Evolutionary conservation across 331 rosid species (phyloP).

Genomic region (Rosa hybrid): DNA sequence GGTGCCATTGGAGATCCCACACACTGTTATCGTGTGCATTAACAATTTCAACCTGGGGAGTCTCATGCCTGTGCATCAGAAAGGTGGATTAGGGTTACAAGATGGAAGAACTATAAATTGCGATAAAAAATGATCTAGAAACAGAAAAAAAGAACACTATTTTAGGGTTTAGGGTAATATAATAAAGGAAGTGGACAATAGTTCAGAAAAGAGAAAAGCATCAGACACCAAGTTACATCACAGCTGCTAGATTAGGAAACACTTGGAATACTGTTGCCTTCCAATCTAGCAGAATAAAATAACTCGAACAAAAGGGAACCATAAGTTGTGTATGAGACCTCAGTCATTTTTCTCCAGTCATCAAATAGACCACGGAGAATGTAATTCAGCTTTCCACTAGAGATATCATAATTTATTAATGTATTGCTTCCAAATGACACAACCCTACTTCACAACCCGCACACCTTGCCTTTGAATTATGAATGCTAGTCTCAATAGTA

Average conservation of each 20-base stretch:
- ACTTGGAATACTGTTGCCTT: neutral
- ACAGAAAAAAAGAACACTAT: neutral
- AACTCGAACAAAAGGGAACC: conserved; percentile 2
- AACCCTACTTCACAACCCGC: neutral
- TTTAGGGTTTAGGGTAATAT: neutral
- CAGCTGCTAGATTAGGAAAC: neutral
- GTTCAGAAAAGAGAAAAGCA: neutral
- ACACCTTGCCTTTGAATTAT: neutral
- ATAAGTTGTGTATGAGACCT: neutral
- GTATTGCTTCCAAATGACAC: neutral
- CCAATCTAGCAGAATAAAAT: neutral
- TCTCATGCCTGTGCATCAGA: conserved; percentile 75
- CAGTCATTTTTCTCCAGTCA: neutral
- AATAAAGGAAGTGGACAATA: neutral
- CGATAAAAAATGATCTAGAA: neutral
- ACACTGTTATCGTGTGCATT: conserved; percentile 93
- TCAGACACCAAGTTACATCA: neutral
- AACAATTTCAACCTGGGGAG: conserved; percentile 89
- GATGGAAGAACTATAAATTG: conserved; percentile 24
- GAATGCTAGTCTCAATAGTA: neutral
- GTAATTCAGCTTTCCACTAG: neutral
- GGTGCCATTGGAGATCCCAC: conserved; percentile 99
- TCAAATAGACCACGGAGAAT: neutral
- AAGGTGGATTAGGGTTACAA: conserved; percentile 25
- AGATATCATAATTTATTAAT: neutral